Evolutionary conservation across 352 stramenopile species (phyloP).

Genomic region (Phytophthora hybrid): DNA sequence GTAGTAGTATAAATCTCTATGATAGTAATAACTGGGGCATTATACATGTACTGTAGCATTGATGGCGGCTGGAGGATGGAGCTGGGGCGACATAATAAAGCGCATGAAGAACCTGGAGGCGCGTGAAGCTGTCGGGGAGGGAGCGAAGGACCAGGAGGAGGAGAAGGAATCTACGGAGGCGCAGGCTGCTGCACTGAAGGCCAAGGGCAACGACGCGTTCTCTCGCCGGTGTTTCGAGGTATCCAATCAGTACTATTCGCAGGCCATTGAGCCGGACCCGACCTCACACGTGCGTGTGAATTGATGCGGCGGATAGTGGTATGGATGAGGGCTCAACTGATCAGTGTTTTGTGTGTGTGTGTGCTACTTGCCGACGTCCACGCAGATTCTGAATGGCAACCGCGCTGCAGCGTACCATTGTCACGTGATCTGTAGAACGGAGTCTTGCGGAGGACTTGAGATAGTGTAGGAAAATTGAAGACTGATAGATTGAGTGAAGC

Average conservation of each 20-base stretch:
- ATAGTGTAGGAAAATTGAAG: too few relatives aligned
- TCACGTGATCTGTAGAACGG: too few relatives aligned
- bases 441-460: too few relatives aligned
- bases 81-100: slow-evolving; percentile 89
- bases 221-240: slow-evolving; percentile 75
- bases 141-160: slow-evolving; percentile 26
- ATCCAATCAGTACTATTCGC: slow-evolving; percentile 85
- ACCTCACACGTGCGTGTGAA: slow-evolving; percentile 65
- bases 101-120: slow-evolving; percentile 86
- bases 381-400: slow-evolving; percentile 86
- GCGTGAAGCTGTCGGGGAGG: slow-evolving; percentile 47
- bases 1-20: too few relatives aligned
- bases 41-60: too few relatives aligned
- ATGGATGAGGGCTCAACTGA: too few relatives aligned
- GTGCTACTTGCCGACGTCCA: neutral
- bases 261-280: slow-evolving; percentile 84
- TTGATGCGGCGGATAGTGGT: neutral
- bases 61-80: slow-evolving; percentile 58
- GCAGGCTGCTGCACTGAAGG: slow-evolving; percentile 60
- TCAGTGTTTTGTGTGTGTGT: too few relatives aligned
- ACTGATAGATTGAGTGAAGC: too few relatives aligned
- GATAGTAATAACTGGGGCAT: too few relatives aligned
- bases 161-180: slow-evolving; percentile 32
- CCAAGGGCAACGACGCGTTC: slow-evolving; percentile 85
- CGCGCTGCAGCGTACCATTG: slow-evolving; percentile 78